Conservation (phyloP, 2,329 filamentous ascomycete species). For the Botrytis fabae region DNA sequence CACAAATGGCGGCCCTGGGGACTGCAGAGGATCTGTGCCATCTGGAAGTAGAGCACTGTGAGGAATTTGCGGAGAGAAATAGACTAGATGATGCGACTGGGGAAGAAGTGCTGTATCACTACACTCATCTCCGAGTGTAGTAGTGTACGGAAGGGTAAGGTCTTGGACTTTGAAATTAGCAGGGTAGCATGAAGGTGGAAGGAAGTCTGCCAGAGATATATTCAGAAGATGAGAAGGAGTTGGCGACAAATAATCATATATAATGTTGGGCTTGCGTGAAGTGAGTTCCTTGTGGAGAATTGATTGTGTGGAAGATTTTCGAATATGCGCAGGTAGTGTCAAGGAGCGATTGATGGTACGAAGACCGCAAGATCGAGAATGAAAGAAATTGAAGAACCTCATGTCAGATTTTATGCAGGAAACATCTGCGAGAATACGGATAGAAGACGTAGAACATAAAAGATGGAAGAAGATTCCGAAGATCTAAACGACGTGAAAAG, state of each 20-base stretch:
- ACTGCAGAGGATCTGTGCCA: slow-evolving; percentile 80
- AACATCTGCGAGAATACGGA: not conserved
- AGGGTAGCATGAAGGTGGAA: slow-evolving; percentile 44
- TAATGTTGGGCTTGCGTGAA: slow-evolving; percentile 31
- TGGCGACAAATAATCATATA: slow-evolving; percentile 56
- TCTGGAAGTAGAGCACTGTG: slow-evolving; percentile 68
- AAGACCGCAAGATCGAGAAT: slow-evolving; percentile 3
- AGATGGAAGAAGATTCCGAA: not conserved
- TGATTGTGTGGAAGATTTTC: slow-evolving; percentile 24
- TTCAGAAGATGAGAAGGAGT: slow-evolving; percentile 66
- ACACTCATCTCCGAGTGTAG: not conserved
- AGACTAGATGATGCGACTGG: slow-evolving; percentile 77
- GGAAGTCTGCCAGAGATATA: slow-evolving; percentile 58
- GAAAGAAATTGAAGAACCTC: slow-evolving; percentile 24
- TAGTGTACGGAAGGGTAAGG: slow-evolving; percentile 27
- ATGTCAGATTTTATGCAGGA: slow-evolving; percentile 16
- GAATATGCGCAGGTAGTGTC: slow-evolving; percentile 6
- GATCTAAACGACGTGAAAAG: slow-evolving; percentile 11
- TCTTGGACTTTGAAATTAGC: slow-evolving; percentile 27
- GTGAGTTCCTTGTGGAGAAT: slow-evolving; percentile 31
- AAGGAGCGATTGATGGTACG: slow-evolving; percentile 9
- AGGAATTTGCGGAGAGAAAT: slow-evolving; percentile 74
- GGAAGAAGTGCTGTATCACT: slow-evolving; percentile 42
- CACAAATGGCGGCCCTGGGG: slow-evolving; percentile 68
- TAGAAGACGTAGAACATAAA: not conserved